These are phyloP conservation scores for Fusarium verticillioides DNA, from an alignment of 2,329 filamentous ascomycete species.

Conservation along the genomic window DNA sequence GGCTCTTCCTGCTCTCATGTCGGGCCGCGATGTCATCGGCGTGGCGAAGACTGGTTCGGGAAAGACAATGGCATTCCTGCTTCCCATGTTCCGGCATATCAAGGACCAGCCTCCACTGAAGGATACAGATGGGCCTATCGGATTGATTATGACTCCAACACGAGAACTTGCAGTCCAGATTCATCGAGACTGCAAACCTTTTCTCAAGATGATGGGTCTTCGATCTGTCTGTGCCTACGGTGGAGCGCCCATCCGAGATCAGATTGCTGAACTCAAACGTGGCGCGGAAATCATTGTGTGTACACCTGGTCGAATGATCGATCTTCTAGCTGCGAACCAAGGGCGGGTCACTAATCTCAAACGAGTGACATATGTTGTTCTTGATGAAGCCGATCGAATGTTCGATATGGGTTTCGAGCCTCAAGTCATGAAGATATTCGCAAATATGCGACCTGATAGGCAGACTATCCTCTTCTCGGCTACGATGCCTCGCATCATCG, in stretches of 20 bases:
- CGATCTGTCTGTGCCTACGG: slow-evolving; percentile 94
- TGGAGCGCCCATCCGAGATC: slow-evolving; percentile 94
- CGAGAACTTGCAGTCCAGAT: slow-evolving; percentile 95
- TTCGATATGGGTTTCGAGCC: slow-evolving; percentile 99
- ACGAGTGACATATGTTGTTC: slow-evolving; percentile 90
- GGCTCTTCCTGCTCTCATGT: slow-evolving; percentile 94
- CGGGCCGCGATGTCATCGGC: slow-evolving; percentile 92
- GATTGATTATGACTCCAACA: slow-evolving; percentile 92
- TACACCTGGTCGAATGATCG: slow-evolving; percentile 94
- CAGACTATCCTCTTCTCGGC: slow-evolving; percentile 97
- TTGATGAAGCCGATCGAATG: slow-evolving; percentile 98
- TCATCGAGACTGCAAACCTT: slow-evolving; percentile 93
- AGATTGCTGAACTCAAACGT: slow-evolving; percentile 95
- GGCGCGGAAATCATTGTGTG: slow-evolving; percentile 96
- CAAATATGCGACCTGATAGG: slow-evolving; percentile 88
- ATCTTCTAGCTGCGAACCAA: slow-evolving; percentile 90
- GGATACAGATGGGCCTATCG: slow-evolving; percentile 86
- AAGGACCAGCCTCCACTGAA: slow-evolving; percentile 89
- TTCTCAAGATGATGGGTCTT: slow-evolving; percentile 85
- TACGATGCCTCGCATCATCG: slow-evolving; percentile 94
- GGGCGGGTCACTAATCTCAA: slow-evolving; percentile 93
- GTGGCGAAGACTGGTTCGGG: slow-evolving; percentile 98
- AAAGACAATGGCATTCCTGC: slow-evolving; percentile 93
- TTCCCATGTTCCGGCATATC: slow-evolving; percentile 98
- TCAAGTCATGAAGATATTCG: slow-evolving; percentile 96